phyloP scores from a whole-genome alignment of 805 yeast species.

The Wickerhamiella australiensis region DNA sequence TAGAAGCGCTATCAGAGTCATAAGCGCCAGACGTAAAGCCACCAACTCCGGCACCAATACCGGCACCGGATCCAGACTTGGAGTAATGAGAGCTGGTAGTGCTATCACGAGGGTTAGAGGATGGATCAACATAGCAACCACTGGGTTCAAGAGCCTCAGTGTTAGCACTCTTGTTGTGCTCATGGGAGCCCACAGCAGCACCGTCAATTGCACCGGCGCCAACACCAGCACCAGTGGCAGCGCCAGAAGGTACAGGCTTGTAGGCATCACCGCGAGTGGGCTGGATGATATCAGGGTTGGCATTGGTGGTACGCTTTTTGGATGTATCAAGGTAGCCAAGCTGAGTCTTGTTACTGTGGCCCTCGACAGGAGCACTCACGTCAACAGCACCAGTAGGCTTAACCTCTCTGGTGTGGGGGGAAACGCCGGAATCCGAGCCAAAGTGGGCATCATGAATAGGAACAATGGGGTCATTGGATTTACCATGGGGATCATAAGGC shows the following conservation, averaged over 20 bases:
- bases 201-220: conserved; percentile 3
- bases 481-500: conserved; percentile 7
- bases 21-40: neutral
- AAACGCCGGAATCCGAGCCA: neutral
- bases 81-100: neutral
- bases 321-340: neutral
- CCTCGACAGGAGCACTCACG: neutral
- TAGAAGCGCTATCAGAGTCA: conserved; percentile 1
- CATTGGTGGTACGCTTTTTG: neutral
- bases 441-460: conserved; percentile 11
- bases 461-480: conserved; percentile 2
- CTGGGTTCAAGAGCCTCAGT: neutral
- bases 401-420: neutral
- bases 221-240: conserved; percentile 5
- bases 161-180: neutral
- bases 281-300: neutral
- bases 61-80: neutral
- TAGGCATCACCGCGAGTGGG: neutral
- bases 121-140: neutral
- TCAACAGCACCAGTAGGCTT: neutral
- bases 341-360: neutral
- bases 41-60: neutral
- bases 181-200: conserved; percentile 1
- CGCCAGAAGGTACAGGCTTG: too few relatives aligned
- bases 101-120: neutral